phyloP scores from a whole-genome alignment of 345 rosid species.

The Eutrema yunnanense region DNA sequence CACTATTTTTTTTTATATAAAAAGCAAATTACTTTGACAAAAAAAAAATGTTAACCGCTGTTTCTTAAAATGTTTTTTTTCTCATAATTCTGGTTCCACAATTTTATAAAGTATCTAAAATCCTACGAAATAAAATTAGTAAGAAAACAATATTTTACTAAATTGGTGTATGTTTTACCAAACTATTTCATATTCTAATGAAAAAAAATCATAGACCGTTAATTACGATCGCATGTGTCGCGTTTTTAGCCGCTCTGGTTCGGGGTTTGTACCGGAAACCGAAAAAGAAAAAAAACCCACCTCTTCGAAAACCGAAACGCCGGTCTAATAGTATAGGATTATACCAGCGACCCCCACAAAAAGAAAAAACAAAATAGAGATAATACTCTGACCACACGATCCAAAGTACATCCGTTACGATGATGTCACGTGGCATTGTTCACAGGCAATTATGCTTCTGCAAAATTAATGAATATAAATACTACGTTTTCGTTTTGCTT shows the following conservation, averaged over 20 bases:
- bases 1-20: too few relatives aligned
- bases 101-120: too few relatives aligned
- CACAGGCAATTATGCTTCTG: too few relatives aligned
- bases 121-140: too few relatives aligned
- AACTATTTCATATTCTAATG: not conserved
- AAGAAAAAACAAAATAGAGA: not conserved
- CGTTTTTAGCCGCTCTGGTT: not conserved
- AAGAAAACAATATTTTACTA: too few relatives aligned
- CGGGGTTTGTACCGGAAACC: not conserved
- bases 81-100: too few relatives aligned
- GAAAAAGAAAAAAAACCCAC: not conserved
- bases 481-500: not conserved
- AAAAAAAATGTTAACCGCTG: too few relatives aligned
- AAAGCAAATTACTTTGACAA: too few relatives aligned
- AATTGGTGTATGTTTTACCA: not conserved
- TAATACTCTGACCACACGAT: not conserved
- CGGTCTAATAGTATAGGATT: not conserved
- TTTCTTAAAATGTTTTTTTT: too few relatives aligned
- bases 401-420: not conserved
- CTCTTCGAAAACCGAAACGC: slow-evolving; percentile 17
- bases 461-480: not conserved
- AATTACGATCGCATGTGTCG: not conserved
- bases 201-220: not conserved
- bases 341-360: not conserved
- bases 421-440: slow-evolving; percentile 11